Evolutionary conservation across 1,284 basidiomycete genomes (phyloP).

Genomic region (Microbotryum silenes-acaulis): DNA sequence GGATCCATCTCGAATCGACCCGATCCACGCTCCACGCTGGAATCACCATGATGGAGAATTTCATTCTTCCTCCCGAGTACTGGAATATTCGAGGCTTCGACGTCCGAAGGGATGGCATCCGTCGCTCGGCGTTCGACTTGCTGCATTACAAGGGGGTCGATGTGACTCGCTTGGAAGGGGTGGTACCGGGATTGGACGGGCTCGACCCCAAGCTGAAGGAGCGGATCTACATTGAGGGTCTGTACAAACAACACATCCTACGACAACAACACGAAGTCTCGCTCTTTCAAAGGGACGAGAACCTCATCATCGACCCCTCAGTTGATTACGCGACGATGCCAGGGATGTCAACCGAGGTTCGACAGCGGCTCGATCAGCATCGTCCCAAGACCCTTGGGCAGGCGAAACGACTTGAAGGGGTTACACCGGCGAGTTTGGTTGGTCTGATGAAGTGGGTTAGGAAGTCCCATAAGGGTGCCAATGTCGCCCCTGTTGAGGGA

Average conservation of each 20-base stretch:
- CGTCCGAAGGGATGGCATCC: conserved; percentile 37
- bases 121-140: conserved; percentile 61
- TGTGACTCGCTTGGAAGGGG: conserved; percentile 45
- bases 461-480: background rate
- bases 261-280: conserved; percentile 54
- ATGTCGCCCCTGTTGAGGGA: too few relatives aligned
- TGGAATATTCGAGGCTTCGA: conserved; percentile 39
- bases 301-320: conserved; percentile 57
- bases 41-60: conserved; percentile 48
- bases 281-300: conserved; percentile 65
- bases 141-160: conserved; percentile 58
- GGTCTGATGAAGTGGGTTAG: conserved; percentile 55
- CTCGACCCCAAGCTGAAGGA: conserved; percentile 52
- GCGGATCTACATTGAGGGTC: conserved; percentile 66
- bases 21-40: conserved; percentile 50
- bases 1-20: conserved; percentile 50
- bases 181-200: conserved; percentile 52
- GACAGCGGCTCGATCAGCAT: conserved; percentile 55
- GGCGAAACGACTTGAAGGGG: conserved; percentile 77
- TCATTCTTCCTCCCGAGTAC: conserved; percentile 36
- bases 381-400: conserved; percentile 66
- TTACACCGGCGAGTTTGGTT: conserved; percentile 65
- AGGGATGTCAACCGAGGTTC: conserved; percentile 68
- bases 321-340: conserved; percentile 60
- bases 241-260: conserved; percentile 34